Conservation (phyloP, 257 asterid genomes). For the Fraxinus quadrangulata region DNA sequence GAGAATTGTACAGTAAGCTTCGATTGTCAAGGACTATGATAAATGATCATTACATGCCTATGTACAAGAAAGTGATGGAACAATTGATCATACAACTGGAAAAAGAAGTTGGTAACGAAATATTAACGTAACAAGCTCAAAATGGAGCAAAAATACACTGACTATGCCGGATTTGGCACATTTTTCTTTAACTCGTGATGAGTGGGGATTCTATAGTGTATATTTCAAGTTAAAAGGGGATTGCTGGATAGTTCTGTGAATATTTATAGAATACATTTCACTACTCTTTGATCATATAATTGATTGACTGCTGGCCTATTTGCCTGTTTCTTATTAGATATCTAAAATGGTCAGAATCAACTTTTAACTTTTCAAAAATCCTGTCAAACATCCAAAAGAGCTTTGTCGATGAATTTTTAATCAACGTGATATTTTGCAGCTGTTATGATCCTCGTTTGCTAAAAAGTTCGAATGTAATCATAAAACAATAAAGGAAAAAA, state of each 20-base stretch:
- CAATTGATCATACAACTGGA: slow-evolving; percentile 70
- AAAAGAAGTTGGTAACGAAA: slow-evolving; percentile 47
- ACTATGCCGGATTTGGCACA: slow-evolving; percentile 15
- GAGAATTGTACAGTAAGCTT: slow-evolving; percentile 83
- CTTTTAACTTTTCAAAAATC: not conserved
- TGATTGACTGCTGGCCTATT: too few relatives aligned
- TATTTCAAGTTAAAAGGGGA: not conserved
- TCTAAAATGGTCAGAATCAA: too few relatives aligned
- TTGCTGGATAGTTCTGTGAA: not conserved
- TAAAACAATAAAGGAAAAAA: not conserved
- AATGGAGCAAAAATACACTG: slow-evolving; percentile 12
- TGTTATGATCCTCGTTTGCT: not conserved
- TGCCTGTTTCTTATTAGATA: too few relatives aligned
- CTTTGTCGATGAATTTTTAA: not conserved
- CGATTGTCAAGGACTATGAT: slow-evolving; percentile 81
- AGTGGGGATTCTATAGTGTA: not conserved
- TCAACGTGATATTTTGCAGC: too few relatives aligned
- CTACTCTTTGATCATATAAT: too few relatives aligned
- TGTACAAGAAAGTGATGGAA: slow-evolving; percentile 93
- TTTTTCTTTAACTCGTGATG: not conserved
- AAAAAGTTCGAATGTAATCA: not conserved
- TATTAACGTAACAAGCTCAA: slow-evolving; percentile 25
- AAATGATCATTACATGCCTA: slow-evolving; percentile 92
- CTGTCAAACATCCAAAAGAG: not conserved
- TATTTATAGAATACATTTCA: not conserved